Base-by-base conservation (phyloP, 2,329 filamentous ascomycete genomes). In the Mycogone perniciosa region DNA sequence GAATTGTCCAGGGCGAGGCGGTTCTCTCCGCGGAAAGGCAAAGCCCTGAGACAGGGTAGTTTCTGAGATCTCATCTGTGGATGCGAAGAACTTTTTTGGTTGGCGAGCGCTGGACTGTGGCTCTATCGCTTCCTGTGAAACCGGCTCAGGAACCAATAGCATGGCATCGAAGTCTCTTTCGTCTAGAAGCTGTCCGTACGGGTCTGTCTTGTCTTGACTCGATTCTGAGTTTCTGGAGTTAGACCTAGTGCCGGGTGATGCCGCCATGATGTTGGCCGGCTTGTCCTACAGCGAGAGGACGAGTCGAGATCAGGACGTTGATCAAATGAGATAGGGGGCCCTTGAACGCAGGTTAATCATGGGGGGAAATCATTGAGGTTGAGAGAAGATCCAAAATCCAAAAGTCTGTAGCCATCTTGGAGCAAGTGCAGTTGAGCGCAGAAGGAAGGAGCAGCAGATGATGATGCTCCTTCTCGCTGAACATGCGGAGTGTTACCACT, bases 1-100 rank as follows among this genome's bases (percentile, higher is more conserved):
- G 7, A 55, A 58, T 9, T 59, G 58, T 2, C 57, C 57, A 0
- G 55, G 52, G n/a, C 52, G 56, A 40, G 51, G 54, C n/a, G 50
- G 41, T 35, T 39, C 47, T 37, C 54, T 52, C 10, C 41, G 42
- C 9, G 40, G 48, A n/a, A 59, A 60, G 5, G 48, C 50, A 39
- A 58, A 60, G 0, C 57, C 58, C 20, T 50, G 34, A 6, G 53
- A 37, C 2, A 57, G 45, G 6, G 48, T 40, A 4, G 46, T 37
- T 37, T 58, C 52, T 2, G 54, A 57, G 9, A 58, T 37, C 2
- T 50, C 51, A 13, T 54, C 43, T 30, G 37, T 48, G n/a, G 20
- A 27, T 3, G 31, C 35, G 20, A 47, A 30, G 4, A 50, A 34
- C 7, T 43, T 49, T 26, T 50, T 52, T 13, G 45, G 10, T 34